Conservation (phyloP, 257 asterid species). For the Salvia hispanica region DNA sequence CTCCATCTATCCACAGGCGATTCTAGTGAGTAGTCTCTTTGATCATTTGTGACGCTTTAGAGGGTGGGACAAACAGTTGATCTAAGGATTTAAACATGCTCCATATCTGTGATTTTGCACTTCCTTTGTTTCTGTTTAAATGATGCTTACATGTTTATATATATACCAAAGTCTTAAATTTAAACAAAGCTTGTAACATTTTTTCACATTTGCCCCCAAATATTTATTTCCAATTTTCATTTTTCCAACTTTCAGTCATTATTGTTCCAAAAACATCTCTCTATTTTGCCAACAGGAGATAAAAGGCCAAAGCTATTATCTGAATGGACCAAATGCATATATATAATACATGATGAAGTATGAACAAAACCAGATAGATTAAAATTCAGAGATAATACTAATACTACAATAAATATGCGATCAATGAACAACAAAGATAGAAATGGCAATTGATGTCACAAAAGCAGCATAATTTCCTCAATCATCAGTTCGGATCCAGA, state of each 20-base stretch:
- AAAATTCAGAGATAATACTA: background rate
- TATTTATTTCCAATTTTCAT: background rate
- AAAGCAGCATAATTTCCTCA: slow-evolving; percentile 1
- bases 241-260: background rate
- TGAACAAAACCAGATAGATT: background rate
- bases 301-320: background rate
- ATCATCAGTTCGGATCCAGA: slow-evolving; percentile 19
- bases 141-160: background rate
- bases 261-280: background rate
- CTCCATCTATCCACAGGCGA: too few relatives aligned
- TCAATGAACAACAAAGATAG: slow-evolving; percentile 1
- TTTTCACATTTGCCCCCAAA: background rate
- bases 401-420: background rate
- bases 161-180: too few relatives aligned
- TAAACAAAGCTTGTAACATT: background rate
- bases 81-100: too few relatives aligned
- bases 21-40: too few relatives aligned
- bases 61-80: too few relatives aligned
- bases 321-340: background rate
- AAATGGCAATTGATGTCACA: background rate
- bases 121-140: background rate
- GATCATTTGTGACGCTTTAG: too few relatives aligned
- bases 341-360: background rate
- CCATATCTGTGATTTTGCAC: background rate
- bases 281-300: background rate